phyloP scores from a whole-genome alignment of 257 asterid genomes.

The Solanum bulbocastanum region DNA sequence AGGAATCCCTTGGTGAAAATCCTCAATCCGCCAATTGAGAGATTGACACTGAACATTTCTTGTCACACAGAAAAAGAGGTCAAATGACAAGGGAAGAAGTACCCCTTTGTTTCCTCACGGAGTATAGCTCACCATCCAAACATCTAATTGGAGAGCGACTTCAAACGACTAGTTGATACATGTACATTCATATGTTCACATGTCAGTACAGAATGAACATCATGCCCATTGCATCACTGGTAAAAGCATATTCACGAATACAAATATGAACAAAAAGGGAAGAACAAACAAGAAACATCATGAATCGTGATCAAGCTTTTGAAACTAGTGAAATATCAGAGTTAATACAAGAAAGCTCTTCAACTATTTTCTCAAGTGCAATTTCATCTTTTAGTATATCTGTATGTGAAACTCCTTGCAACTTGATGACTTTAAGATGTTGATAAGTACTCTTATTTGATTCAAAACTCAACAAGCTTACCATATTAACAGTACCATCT shows the following conservation, averaged over 20 bases:
- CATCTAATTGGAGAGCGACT: background rate
- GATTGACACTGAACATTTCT: background rate
- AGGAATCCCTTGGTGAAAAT: background rate
- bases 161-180: background rate
- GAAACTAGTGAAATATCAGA: constrained; percentile 12
- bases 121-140: background rate
- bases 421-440: constrained; percentile 34
- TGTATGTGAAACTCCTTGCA: constrained; percentile 60
- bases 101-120: background rate
- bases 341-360: constrained; percentile 38
- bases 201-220: background rate
- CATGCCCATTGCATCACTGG: background rate
- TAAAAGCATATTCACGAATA: background rate
- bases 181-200: background rate
- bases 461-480: constrained; percentile 54
- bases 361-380: constrained; percentile 33
- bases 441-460: constrained; percentile 13
- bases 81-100: background rate
- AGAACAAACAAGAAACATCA: background rate
- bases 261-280: background rate
- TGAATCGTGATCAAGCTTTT: background rate
- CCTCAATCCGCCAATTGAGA: background rate
- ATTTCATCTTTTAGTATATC: constrained; percentile 26
- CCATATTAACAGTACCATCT: constrained; percentile 79
- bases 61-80: background rate